A percentile compares a stretch with the other conserved stretches of the same genome.
phyloP scores from a whole-genome alignment of 495 filamentous ascomycete genomes.

The Annulohypoxylon moriforme region DNA sequence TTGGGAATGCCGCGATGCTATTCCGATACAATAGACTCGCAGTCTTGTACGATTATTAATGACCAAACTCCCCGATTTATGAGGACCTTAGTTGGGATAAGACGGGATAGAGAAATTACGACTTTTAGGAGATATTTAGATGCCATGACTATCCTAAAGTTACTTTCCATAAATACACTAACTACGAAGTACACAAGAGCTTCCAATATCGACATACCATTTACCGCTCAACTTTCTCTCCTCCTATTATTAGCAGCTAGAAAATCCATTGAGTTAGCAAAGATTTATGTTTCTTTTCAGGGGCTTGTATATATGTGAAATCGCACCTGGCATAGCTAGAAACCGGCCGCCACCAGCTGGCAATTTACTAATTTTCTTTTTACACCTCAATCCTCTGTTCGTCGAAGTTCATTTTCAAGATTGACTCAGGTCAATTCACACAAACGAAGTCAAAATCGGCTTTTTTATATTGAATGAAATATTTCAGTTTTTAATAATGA shows the following conservation, averaged over 20 bases:
- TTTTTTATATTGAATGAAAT: not conserved
- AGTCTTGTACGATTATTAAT: not conserved
- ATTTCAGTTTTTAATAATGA: conserved; percentile 13
- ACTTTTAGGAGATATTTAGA: not conserved
- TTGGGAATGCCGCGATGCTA: not conserved
- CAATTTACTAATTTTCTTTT: conserved; percentile 12
- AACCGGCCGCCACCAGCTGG: conserved; percentile 17
- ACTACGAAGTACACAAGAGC: not conserved
- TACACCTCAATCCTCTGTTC: not conserved
- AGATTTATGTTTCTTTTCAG: not conserved
- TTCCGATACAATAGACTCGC: not conserved
- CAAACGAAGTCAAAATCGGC: not conserved
- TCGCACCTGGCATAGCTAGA: not conserved
- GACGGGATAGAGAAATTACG: not conserved
- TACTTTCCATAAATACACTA: not conserved
- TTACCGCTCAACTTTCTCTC: not conserved
- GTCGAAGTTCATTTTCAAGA: not conserved
- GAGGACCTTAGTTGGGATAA: not conserved
- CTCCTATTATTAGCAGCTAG: not conserved
- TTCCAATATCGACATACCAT: not conserved
- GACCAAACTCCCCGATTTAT: not conserved
- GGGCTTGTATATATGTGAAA: not conserved
- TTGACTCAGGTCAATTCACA: not conserved
- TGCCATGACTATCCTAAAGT: not conserved
- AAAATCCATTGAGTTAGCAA: not conserved